Percentiles rank a stretch among this genome's conserved stretches.
Conservation (phyloP, 768 basidiomycete genomes). For the Suillus variegatus region DNA sequence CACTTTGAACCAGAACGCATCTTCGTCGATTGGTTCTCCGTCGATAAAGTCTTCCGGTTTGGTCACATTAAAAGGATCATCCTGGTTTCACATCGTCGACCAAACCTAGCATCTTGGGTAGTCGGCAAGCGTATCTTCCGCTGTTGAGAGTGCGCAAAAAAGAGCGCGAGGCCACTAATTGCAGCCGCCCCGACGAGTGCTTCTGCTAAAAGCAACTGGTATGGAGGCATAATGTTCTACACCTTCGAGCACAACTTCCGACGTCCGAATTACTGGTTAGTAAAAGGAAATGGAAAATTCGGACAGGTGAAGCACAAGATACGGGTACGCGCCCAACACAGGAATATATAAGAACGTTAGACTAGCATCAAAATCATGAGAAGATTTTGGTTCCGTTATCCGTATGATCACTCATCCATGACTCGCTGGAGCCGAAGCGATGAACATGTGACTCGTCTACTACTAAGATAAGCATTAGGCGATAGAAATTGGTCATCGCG, state of each 20-base stretch:
- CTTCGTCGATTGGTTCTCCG: constrained; percentile 64
- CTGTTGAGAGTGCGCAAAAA: constrained; percentile 40
- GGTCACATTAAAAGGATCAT: constrained; percentile 72
- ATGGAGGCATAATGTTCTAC: constrained; percentile 49
- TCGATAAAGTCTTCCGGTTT: constrained; percentile 69
- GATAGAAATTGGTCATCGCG: too few relatives aligned
- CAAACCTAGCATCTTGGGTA: constrained; percentile 21
- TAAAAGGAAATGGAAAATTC: not conserved
- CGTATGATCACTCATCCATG: too few relatives aligned
- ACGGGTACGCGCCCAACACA: not conserved
- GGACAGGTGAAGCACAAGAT: not conserved
- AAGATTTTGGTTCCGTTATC: too few relatives aligned
- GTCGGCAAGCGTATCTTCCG: constrained; percentile 55
- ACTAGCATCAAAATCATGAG: not conserved
- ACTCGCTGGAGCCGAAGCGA: too few relatives aligned
- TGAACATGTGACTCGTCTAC: too few relatives aligned
- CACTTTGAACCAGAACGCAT: constrained; percentile 60
- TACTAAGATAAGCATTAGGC: too few relatives aligned
- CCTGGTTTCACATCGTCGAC: constrained; percentile 26
- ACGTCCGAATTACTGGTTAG: not conserved
- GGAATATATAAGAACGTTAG: not conserved
- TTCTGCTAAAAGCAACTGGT: constrained; percentile 57
- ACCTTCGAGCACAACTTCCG: not conserved
- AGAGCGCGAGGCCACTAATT: constrained; percentile 46
- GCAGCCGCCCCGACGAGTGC: constrained; percentile 44